Base-by-base conservation (phyloP, 1,139 yeast genomes). In the Blastobotrys illinoisensis region DNA sequence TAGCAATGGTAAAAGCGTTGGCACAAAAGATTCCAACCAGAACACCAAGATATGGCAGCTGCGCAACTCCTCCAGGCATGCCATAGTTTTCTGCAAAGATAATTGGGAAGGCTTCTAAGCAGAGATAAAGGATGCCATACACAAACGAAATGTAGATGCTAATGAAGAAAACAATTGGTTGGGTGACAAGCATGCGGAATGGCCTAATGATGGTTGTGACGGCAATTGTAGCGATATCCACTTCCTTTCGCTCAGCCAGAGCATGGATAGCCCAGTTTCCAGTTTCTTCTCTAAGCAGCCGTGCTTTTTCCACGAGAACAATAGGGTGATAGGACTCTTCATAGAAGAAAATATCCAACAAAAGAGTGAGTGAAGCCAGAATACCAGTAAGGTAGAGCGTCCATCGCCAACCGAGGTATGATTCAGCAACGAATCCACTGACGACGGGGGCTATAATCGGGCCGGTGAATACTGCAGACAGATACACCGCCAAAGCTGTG, bases 191-290 rank as follows among this genome's bases (percentile, higher is more conserved):
- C 87, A 87, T 83, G 16, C 68, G 68, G 23, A 87, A 50, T 5
- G 95, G 95, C 71, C 95, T 79, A 3, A 85, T 66, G 47, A 88
- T 69, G 62, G 85, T 86, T 63, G 83, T 85, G 61, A 84, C 82
- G 19, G 76, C 79, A 58, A 88, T 81, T 19, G 85, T 90, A 63
- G 75, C 77, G 50, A 87, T 54, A 28, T 82, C 75, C 50, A 87
- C 73, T 51, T 77, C 76, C 54, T 82, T 78, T 62, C 82, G 86
- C 67, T 88, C 96, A 64, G 85, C 91, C 4, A 91, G 85, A 23
- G 96, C 93, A 65, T 81, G 82, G 53, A 88, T 85, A 44, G 88
- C 88, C 95, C 95, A 87, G 66, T 79, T 82, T 5, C 72, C 73
- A 1, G 74, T 70, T 61, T 78, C 71, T 63, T 78, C 78, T 65